Evolutionary conservation across 768 basidiomycete genomes (phyloP).

Genomic region (Calocybe cyanea): DNA sequence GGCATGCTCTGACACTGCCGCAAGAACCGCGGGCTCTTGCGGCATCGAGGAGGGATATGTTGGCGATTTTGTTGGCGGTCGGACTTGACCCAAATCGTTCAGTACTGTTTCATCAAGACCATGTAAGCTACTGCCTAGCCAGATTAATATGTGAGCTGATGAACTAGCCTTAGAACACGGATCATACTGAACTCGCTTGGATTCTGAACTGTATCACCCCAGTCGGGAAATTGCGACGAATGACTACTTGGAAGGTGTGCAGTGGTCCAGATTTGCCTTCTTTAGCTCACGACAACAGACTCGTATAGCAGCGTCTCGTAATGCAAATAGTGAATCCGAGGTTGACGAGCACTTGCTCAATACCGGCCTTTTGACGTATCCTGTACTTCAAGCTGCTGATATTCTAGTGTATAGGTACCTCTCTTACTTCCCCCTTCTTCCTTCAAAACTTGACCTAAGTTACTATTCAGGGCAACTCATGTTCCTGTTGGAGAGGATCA

Average conservation of each 20-base stretch:
- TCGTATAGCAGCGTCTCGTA: constrained; percentile 68
- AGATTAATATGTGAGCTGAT: background rate
- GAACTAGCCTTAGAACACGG: constrained; percentile 56
- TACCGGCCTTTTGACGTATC: constrained; percentile 87
- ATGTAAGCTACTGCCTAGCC: constrained; percentile 47
- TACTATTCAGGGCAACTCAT: constrained; percentile 71
- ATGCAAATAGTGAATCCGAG: constrained; percentile 70
- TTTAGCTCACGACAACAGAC: constrained; percentile 41
- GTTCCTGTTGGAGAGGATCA: constrained; percentile 98
- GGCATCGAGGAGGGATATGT: constrained; percentile 65
- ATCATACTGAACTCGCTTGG: constrained; percentile 89
- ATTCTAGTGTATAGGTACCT: constrained; percentile 76
- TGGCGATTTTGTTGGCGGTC: constrained; percentile 80
- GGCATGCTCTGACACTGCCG: constrained; percentile 92
- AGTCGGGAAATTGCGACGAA: constrained; percentile 75
- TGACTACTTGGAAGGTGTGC: constrained; percentile 96
- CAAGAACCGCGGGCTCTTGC: constrained; percentile 70
- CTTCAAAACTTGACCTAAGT: background rate
- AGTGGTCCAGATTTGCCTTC: background rate
- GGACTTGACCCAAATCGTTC: constrained; percentile 78
- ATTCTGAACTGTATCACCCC: constrained; percentile 82
- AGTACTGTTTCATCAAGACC: constrained; percentile 84
- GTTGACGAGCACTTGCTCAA: constrained; percentile 81
- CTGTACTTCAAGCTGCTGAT: constrained; percentile 91
- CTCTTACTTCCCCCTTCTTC: background rate